These are phyloP conservation scores for Carex arenaria DNA, from an alignment of 202 grass and related monocot genomes.

Conservation along the genomic window DNA sequence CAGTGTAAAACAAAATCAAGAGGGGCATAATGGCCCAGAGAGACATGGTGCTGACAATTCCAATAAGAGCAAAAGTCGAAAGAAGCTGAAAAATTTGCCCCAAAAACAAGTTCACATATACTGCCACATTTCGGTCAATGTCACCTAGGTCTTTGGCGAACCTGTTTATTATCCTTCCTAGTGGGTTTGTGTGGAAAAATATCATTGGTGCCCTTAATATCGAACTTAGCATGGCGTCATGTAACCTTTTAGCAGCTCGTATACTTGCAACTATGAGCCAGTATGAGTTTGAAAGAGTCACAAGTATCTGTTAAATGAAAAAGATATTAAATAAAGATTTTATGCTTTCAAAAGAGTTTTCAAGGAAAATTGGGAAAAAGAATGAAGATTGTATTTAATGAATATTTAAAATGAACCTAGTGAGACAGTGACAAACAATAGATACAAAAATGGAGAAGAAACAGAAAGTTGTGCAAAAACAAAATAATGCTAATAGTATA, in stretches of 20 bases:
- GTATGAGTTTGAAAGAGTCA: conserved; percentile 80
- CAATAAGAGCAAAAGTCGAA: conserved; percentile 98
- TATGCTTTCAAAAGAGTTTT: background rate
- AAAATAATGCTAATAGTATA: background rate
- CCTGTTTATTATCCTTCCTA: conserved; percentile 97
- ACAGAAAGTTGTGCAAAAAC: background rate
- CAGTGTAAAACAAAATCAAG: conserved; percentile 87
- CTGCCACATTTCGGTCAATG: conserved; percentile 76
- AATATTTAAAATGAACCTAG: background rate
- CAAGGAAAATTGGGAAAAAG: background rate
- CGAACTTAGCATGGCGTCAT: conserved; percentile 87
- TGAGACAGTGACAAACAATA: background rate
- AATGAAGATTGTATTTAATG: background rate
- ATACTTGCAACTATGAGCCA: conserved; percentile 89
- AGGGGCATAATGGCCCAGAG: conserved; percentile 99
- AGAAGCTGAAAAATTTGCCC: conserved; percentile 86
- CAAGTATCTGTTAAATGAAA: conserved; percentile 49
- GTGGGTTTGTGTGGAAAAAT: conserved; percentile 98
- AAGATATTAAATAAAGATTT: background rate
- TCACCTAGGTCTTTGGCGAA: conserved; percentile 98
- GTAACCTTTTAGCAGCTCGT: conserved; percentile 69
- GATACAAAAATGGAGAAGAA: background rate
- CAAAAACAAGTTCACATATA: conserved; percentile 90
- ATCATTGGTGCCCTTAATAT: conserved; percentile 98
- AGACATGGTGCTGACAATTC: conserved; percentile 93